phyloP scores from a whole-genome alignment of 1,139 yeast species.

The Geotrichum reessii region DNA sequence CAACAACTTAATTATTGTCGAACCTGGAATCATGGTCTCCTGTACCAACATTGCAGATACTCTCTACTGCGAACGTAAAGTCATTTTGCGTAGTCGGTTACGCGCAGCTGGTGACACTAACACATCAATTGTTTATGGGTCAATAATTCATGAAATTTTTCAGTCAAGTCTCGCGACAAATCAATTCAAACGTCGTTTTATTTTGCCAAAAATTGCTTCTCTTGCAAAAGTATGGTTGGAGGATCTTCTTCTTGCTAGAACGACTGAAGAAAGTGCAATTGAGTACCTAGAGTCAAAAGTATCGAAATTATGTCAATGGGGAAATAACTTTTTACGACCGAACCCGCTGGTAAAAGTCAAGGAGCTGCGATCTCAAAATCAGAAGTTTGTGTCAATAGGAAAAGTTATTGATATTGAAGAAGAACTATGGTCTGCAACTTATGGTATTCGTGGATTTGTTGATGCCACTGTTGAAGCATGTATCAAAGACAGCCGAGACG shows the following conservation, averaged over 20 bases:
- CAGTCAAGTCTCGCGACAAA: constrained; percentile 56
- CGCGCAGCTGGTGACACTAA: constrained; percentile 51
- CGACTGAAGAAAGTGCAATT: constrained; percentile 45
- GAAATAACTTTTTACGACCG: constrained; percentile 40
- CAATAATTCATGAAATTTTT: constrained; percentile 69
- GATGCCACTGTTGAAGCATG: constrained; percentile 77
- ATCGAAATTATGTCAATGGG: constrained; percentile 62
- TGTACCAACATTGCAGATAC: constrained; percentile 81
- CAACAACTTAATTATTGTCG: constrained; percentile 58
- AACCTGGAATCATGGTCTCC: constrained; percentile 79
- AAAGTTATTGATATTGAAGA: constrained; percentile 82
- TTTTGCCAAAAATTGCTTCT: constrained; percentile 44
- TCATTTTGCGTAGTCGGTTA: constrained; percentile 55
- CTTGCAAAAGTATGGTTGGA: constrained; percentile 41
- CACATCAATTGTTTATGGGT: constrained; percentile 64
- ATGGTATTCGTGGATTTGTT: constrained; percentile 84
- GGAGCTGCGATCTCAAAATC: constrained; percentile 24
- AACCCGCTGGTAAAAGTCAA: constrained; percentile 27
- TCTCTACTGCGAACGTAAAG: constrained; percentile 62
- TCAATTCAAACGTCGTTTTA: constrained; percentile 41
- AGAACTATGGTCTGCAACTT: constrained; percentile 83
- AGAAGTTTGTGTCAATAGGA: constrained; percentile 41
- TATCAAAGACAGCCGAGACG: constrained; percentile 14
- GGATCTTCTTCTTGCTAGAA: constrained; percentile 54
- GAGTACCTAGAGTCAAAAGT: constrained; percentile 48